These are phyloP conservation scores for Candida saitoana DNA, from an alignment of 805 yeast species.

Conservation along the genomic window DNA sequence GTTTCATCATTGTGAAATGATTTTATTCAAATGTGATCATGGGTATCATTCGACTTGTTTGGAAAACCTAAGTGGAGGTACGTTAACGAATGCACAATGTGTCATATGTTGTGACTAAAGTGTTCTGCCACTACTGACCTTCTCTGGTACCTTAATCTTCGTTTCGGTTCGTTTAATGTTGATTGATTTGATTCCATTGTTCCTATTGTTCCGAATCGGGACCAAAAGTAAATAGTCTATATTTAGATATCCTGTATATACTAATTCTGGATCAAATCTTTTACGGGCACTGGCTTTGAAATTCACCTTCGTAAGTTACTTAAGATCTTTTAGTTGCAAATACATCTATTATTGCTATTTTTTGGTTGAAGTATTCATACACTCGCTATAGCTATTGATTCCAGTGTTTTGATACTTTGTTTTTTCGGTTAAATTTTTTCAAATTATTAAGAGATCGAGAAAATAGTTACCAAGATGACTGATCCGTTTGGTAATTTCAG, in stretches of 20 bases:
- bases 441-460: too few species aligned
- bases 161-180: neutral
- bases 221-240: slow-evolving; percentile 1
- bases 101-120: neutral
- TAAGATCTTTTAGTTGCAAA: neutral
- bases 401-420: neutral
- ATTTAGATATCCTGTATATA: neutral
- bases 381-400: neutral
- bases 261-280: neutral
- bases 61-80: slow-evolving; percentile 28
- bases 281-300: neutral
- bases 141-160: neutral
- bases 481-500: slow-evolving; percentile 6
- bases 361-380: neutral
- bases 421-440: too few species aligned
- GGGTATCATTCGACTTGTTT: slow-evolving; percentile 61
- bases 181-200: neutral
- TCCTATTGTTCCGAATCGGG: neutral
- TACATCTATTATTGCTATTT: neutral
- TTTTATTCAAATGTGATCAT: slow-evolving; percentile 63
- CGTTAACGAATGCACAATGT: neutral
- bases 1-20: slow-evolving; percentile 31
- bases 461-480: neutral
- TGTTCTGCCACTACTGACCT: too few species aligned
- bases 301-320: neutral